Evolutionary conservation across 805 yeast genomes (phyloP), one percentile per base, ranked within the genome.

Genomic region (Wickerhamomyces xylosicus): DNA sequence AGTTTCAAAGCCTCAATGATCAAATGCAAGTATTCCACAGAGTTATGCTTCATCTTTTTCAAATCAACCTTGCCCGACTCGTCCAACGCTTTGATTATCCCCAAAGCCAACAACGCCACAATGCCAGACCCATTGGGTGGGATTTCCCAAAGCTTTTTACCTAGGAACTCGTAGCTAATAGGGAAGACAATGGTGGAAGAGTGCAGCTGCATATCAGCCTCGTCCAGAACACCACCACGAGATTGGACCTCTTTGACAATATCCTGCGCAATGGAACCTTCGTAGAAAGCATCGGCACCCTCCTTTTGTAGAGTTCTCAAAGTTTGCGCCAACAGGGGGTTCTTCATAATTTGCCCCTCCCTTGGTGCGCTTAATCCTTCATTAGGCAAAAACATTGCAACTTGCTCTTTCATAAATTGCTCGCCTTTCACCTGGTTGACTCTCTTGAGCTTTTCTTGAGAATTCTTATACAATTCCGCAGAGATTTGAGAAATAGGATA

Each of bases 71-170:
- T 58, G 3, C 72, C 71, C 15, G 51, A 42, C 15, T 60, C 61
- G 25, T 73, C 74, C 42, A 84, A 63, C 29, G 72, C 71, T 47
- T 67, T 69, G 45, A 84, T 69, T 34, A 79, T 64, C 0, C 90
- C 92, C 37, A 82, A 57, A 0, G 90, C 77, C 15, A 81, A 60
- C 37, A 84, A 61, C 0, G 89, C 92, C 34, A 84, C 83, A 13
- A 84, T 58, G 8, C 94, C 94, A 39, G 84, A 85, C 4, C 90
- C 85, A 56, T 78, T 83, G 13, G 95, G 95, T 10, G 95, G 92
- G 45, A 83, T 77, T 55, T 84, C 92, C 85, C 89, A 79, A 19
- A 84, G 63, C 21, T 65, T 68, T 36, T 69, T 64, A 10, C 72
- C 82, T 35, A 71, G 61, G 40, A 76, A 66, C 27, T 71, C 67